A percentile compares a stretch with the other conserved stretches of the same genome.
These are phyloP conservation scores for Rhipidocladum racemiflorum DNA, from an alignment of 176 grass and related monocot genomes.

Conservation along the genomic window DNA sequence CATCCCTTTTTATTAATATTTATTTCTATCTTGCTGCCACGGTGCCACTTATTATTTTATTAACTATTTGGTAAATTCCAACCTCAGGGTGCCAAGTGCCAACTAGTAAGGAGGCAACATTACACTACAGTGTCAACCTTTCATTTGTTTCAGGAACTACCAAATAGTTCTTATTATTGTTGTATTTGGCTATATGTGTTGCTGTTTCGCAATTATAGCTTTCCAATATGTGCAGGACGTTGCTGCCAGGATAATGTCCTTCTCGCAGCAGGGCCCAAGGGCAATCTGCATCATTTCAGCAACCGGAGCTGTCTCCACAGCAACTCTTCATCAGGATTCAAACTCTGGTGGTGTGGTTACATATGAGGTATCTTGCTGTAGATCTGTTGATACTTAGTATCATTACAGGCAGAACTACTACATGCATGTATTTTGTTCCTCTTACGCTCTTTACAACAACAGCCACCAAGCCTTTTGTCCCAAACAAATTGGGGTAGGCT, in stretches of 20 bases:
- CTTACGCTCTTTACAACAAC: background rate
- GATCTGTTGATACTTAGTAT: background rate
- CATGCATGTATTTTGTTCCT: background rate
- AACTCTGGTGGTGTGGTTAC: slow-evolving; percentile 63
- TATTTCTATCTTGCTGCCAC: background rate
- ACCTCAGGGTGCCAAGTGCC: background rate
- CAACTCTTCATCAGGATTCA: slow-evolving; percentile 71
- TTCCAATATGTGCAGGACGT: slow-evolving; percentile 58
- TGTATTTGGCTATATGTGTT: background rate
- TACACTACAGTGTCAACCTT: background rate
- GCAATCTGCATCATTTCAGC: slow-evolving; percentile 91
- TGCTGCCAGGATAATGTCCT: slow-evolving; percentile 82
- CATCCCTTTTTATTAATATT: background rate
- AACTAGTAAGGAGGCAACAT: background rate
- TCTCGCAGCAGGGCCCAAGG: slow-evolving; percentile 91
- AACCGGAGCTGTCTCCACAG: slow-evolving; percentile 72
- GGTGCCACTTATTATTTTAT: background rate
- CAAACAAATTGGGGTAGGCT: too few species aligned
- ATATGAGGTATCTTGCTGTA: slow-evolving; percentile 61
- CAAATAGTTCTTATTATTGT: background rate
- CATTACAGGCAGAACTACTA: background rate
- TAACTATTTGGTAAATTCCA: slow-evolving; percentile 10
- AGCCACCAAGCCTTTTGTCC: too few species aligned
- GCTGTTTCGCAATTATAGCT: slow-evolving; percentile 8
- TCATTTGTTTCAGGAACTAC: background rate